A percentile compares a stretch with the other conserved stretches of the same genome.
phyloP scores from a whole-genome alignment of 2,329 filamentous ascomycete species.

The Ophiocordyceps unilateralis region DNA sequence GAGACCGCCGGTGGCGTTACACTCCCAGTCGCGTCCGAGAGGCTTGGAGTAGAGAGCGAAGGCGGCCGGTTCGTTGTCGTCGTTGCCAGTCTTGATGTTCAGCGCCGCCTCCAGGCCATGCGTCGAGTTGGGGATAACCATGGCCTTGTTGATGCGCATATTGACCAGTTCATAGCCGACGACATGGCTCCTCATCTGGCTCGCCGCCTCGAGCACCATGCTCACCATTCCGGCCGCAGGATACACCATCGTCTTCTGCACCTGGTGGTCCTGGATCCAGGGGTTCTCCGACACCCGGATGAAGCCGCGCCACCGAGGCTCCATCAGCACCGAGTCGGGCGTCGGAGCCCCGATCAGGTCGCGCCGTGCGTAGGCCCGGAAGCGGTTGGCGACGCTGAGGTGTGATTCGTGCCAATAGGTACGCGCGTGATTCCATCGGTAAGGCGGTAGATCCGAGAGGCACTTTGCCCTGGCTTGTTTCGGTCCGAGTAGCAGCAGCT shows the following conservation, averaged over 20 bases:
- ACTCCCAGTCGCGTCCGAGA: slow-evolving; percentile 21
- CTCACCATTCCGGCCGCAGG: slow-evolving; percentile 31
- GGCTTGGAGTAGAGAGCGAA: slow-evolving; percentile 31
- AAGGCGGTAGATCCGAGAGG: slow-evolving; percentile 29
- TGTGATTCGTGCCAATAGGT: slow-evolving; percentile 37
- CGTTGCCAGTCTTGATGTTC: slow-evolving; percentile 18
- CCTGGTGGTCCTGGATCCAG: slow-evolving; percentile 33
- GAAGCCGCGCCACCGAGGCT: slow-evolving; percentile 31
- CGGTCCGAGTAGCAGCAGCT: slow-evolving; percentile 8
- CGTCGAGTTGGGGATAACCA: slow-evolving; percentile 28
- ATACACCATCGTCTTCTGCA: slow-evolving; percentile 31
- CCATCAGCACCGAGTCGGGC: slow-evolving; percentile 24
- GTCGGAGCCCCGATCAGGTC: slow-evolving; percentile 32
- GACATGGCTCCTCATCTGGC: slow-evolving; percentile 18
- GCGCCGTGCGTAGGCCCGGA: slow-evolving; percentile 25
- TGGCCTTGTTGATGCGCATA: slow-evolving; percentile 30
- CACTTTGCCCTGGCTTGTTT: slow-evolving; percentile 11
- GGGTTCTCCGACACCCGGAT: slow-evolving; percentile 30
- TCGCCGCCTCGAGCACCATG: slow-evolving; percentile 30
- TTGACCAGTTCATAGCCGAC: slow-evolving; percentile 25
- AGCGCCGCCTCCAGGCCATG: slow-evolving; percentile 33
- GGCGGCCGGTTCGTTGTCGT: slow-evolving; percentile 5
- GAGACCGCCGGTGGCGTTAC: slow-evolving; percentile 21
- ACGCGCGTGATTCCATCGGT: slow-evolving; percentile 36
- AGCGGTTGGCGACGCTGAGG: slow-evolving; percentile 23